phyloP scores from a whole-genome alignment of 768 basidiomycete genomes.

The Exsudoporus frostii region DNA sequence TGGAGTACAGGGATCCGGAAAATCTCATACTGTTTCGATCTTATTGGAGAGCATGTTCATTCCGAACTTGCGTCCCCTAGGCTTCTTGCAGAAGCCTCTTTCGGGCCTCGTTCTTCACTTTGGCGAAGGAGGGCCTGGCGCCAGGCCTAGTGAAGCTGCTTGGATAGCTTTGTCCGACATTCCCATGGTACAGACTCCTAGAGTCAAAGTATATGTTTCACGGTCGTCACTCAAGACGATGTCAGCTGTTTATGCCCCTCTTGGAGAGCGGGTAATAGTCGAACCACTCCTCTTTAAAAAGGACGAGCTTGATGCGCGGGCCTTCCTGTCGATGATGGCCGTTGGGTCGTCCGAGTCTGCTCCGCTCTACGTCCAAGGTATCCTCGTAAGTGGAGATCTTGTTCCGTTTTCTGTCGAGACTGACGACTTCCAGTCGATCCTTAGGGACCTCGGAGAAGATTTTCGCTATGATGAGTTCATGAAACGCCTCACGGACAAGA shows the following conservation, averaged over 20 bases:
- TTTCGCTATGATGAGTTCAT: conserved; percentile 54
- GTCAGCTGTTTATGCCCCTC: conserved; percentile 50
- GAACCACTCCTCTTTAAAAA: conserved; percentile 54
- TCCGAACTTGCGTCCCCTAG: conserved; percentile 45
- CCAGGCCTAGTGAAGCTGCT: conserved; percentile 64
- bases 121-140: conserved; percentile 58
- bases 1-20: conserved; percentile 75
- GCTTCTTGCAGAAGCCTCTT: conserved; percentile 51
- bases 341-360: conserved; percentile 57
- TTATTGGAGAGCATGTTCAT: conserved; percentile 71
- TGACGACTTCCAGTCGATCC: conserved; percentile 43
- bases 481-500: conserved; percentile 41
- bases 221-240: conserved; percentile 59
- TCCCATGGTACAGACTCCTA: conserved; percentile 28
- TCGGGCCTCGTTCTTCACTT: conserved; percentile 67
- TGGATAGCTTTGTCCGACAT: conserved; percentile 48
- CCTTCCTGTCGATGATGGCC: conserved; percentile 75
- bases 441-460: conserved; percentile 60
- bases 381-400: conserved; percentile 47
- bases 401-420: neutral
- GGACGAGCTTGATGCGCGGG: conserved; percentile 62
- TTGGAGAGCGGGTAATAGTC: conserved; percentile 49
- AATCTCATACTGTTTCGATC: conserved; percentile 68
- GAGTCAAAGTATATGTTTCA: conserved; percentile 54
- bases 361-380: conserved; percentile 66